Evolutionary conservation across 257 asterid genomes (phyloP).

Genomic region (Buddleja alternifolia): DNA sequence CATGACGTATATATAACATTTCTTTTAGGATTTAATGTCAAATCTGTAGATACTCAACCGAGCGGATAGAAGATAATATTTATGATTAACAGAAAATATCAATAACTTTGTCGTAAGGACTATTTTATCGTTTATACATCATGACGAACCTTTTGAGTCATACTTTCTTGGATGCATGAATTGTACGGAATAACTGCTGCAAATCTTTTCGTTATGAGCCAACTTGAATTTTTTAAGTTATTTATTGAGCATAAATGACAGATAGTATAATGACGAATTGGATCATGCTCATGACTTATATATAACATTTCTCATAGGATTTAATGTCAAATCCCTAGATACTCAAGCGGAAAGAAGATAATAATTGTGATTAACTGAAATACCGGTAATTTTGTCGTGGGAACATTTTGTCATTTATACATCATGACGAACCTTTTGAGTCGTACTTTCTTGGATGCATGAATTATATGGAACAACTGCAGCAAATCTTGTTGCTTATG

Average conservation of each 20-base stretch:
- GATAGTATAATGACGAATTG: background rate
- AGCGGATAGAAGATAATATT: constrained; percentile 8
- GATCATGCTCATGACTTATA: background rate
- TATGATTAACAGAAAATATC: constrained; percentile 17
- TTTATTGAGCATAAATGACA: constrained; percentile 6
- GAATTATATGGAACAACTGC: constrained; percentile 14
- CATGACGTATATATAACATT: background rate
- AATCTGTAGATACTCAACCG: background rate
- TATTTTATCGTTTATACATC: too few species aligned
- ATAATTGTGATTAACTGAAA: constrained; percentile 21
- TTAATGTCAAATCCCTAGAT: background rate
- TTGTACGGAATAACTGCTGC: constrained; percentile 14
- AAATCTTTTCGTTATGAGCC: background rate
- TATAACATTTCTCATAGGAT: background rate
- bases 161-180: background rate
- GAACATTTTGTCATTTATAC: too few species aligned
- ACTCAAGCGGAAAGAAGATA: constrained; percentile 7
- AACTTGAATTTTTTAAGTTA: constrained; percentile 1
- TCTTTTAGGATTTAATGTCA: background rate
- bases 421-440: background rate
- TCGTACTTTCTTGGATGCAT: constrained; percentile 2
- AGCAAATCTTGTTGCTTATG: background rate
- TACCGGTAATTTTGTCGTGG: too few species aligned
- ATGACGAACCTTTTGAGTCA: background rate
- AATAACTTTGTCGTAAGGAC: background rate